Evolutionary conservation across 2,329 filamentous ascomycete species (phyloP).

Genomic region (Drechslerella dactyloides): DNA sequence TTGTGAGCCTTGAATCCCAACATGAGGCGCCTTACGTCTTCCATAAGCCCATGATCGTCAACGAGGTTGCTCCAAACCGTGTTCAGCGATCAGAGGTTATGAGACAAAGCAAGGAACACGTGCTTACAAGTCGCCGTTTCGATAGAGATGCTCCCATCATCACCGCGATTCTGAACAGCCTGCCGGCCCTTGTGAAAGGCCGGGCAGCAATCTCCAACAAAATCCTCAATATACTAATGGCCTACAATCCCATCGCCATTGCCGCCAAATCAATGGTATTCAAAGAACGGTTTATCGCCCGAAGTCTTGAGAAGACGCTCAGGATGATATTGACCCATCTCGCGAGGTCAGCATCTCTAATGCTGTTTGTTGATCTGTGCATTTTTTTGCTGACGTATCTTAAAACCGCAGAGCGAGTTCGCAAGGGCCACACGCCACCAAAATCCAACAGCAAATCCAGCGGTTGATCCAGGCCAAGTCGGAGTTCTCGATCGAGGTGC

Average conservation of each 20-base stretch:
- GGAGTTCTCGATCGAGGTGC: conserved; percentile 76
- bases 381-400: background rate
- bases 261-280: conserved; percentile 78
- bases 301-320: conserved; percentile 93
- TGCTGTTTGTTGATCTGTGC: background rate
- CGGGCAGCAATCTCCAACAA: conserved; percentile 82
- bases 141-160: conserved; percentile 82
- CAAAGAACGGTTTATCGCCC: conserved; percentile 79
- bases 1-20: conserved; percentile 46
- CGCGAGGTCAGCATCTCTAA: conserved; percentile 50
- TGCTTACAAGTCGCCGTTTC: conserved; percentile 46
- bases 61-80: background rate
- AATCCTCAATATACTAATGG: conserved; percentile 82
- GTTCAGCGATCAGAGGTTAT: background rate
- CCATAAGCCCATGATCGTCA: conserved; percentile 5
- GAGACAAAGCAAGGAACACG: conserved; percentile 11
- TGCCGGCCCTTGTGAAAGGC: conserved; percentile 81
- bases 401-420: conserved; percentile 68
- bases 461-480: conserved; percentile 77
- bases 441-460: conserved; percentile 87
- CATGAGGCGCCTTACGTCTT: conserved; percentile 23
- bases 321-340: conserved; percentile 83
- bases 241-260: conserved; percentile 87
- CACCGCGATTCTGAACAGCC: conserved; percentile 87
- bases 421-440: conserved; percentile 73